Evolutionary conservation across 768 basidiomycete genomes (phyloP), one percentile per base, ranked within the genome.

Genomic region (Amyloporia xantha): DNA sequence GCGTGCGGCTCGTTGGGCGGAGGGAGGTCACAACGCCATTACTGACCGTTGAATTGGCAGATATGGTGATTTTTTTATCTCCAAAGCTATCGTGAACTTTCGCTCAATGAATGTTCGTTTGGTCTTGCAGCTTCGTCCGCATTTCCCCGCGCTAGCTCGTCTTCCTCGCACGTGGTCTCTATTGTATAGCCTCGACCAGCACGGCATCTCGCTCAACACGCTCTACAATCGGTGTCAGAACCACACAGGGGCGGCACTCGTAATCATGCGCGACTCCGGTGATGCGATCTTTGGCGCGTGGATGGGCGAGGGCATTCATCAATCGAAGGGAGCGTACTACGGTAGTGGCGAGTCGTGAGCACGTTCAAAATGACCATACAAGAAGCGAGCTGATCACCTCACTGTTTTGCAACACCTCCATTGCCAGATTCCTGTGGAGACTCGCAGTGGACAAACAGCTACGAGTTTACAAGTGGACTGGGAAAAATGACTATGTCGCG

Each of bases 201-300:
- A 98, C 56, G 95, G 95, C 0, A 92, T 94, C 39, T 94, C 91
- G 11, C 73, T 97, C 12, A 82, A 85, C 39, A 96, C 95, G 1
- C 75, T 97, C 4, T 97, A 96, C 63, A 59, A 74, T 2, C 75
- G 75, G 1, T 87, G 83, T 46, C 79, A 78, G 44, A 57, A 63
- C 4, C 65, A 67, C 20, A 66, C 61, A 26, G 69, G 68, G 28
- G 73, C 76, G 2, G 78, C 78, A 38, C 55, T 97, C 9, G 55
- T 97, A 1, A 75, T 80, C 5, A 65, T 93, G 1, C 74, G 72
- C 37, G 92, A 92, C 56, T 68, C 77, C 0, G 65, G 72, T 5
- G 83, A 82, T 5, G 68, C 70, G 3, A 42, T 85, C 2, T 96
- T 96, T 65, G 96, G 95, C 1, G 87, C 71, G 2, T 98, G 83